Evolutionary conservation across 2,329 filamentous ascomycete genomes (phyloP).

Genomic region (Penicillium nordicum): DNA sequence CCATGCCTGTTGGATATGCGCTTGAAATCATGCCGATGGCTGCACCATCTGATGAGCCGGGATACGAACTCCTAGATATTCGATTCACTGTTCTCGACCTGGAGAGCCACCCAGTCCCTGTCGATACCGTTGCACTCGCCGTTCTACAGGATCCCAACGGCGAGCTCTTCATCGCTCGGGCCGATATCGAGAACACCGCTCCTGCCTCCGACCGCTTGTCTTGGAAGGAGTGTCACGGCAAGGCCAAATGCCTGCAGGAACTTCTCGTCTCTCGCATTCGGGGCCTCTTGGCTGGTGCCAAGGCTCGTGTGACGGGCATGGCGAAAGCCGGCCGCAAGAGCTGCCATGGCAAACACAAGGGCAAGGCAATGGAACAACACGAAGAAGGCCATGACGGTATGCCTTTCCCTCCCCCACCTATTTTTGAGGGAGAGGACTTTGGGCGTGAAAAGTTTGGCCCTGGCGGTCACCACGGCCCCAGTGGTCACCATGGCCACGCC

Average conservation of each 20-base stretch:
- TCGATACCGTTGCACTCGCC: slow-evolving; percentile 43
- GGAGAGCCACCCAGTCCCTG: slow-evolving; percentile 41
- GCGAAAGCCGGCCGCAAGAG: slow-evolving; percentile 29
- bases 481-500: slow-evolving; percentile 10
- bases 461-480: slow-evolving; percentile 12
- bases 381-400: slow-evolving; percentile 4
- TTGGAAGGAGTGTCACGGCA: slow-evolving; percentile 44
- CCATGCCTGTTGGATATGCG: slow-evolving; percentile 43
- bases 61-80: slow-evolving; percentile 36
- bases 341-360: slow-evolving; percentile 30
- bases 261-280: slow-evolving; percentile 41
- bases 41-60: slow-evolving; percentile 29
- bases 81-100: slow-evolving; percentile 48
- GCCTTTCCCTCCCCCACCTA: slow-evolving; percentile 8
- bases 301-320: slow-evolving; percentile 34
- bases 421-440: slow-evolving; percentile 8
- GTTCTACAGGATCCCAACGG: slow-evolving; percentile 37
- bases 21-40: slow-evolving; percentile 39
- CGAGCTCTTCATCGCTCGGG: slow-evolving; percentile 38
- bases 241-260: slow-evolving; percentile 37
- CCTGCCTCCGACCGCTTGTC: slow-evolving; percentile 35
- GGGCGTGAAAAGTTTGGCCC: slow-evolving; percentile 7
- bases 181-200: slow-evolving; percentile 37
- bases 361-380: slow-evolving; percentile 2
- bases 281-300: slow-evolving; percentile 37